Conservation (phyloP, 805 yeast genomes). For the Saturnispora gosingensis region DNA sequence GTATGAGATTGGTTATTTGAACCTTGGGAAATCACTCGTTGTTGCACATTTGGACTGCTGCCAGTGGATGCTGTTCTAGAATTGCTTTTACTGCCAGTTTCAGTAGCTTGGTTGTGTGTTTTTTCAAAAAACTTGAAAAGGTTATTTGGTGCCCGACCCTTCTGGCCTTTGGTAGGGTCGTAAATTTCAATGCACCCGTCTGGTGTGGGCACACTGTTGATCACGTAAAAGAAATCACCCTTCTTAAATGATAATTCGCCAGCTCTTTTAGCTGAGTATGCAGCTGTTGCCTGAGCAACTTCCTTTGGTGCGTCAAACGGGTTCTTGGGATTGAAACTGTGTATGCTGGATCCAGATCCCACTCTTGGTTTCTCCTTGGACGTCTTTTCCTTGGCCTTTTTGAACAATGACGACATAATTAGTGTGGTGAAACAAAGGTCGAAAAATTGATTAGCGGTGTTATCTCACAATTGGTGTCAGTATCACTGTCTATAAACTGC, state of each 20-base stretch:
- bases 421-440: neutral
- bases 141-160: constrained; percentile 81
- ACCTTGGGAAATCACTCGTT: neutral
- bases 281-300: constrained; percentile 74
- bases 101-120: constrained; percentile 33
- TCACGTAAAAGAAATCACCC: constrained; percentile 87
- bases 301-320: constrained; percentile 53
- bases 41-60: constrained; percentile 15
- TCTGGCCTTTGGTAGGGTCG: constrained; percentile 67
- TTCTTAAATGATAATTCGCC: constrained; percentile 69
- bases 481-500: neutral
- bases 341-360: constrained; percentile 5
- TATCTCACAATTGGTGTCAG: neutral
- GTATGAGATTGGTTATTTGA: constrained; percentile 9
- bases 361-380: constrained; percentile 25
- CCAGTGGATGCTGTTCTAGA: neutral
- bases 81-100: neutral
- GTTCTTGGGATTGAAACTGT: constrained; percentile 7
- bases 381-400: constrained; percentile 19
- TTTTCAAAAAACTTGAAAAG: constrained; percentile 74
- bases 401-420: constrained; percentile 24
- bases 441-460: neutral
- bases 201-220: constrained; percentile 33
- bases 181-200: constrained; percentile 64
- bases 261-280: constrained; percentile 69